Conservation (phyloP, 345 rosid species). For the Streptanthus diversifolius region DNA sequence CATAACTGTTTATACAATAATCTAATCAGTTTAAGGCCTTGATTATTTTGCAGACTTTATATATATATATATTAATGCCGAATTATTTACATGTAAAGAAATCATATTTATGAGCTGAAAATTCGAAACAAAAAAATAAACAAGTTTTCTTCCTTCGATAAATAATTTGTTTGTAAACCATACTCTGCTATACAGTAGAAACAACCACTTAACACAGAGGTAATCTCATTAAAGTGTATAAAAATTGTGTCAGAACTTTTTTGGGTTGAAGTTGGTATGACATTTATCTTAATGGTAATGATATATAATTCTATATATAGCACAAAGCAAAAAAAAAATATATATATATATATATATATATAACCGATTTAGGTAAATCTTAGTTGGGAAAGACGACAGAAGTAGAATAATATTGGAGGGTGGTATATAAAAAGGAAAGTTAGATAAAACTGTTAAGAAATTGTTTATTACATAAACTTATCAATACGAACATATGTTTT, state of each 20-base stretch:
- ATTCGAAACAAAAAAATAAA: neutral
- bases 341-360: no score
- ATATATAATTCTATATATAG: no score
- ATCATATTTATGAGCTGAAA: neutral
- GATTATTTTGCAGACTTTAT: neutral
- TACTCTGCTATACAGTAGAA: no score
- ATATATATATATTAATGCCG: neutral
- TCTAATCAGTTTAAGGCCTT: neutral
- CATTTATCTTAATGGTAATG: neutral
- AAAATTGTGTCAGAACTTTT: neutral
- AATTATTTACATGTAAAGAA: neutral
- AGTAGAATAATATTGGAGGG: neutral
- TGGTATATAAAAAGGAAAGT: neutral
- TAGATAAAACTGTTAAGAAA: slow-evolving; percentile 16
- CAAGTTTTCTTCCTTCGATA: neutral
- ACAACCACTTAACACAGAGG: no score
- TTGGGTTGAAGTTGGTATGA: neutral
- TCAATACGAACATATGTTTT: neutral
- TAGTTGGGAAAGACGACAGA: slow-evolving; percentile 20
- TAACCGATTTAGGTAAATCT: slow-evolving; percentile 21
- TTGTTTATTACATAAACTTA: slow-evolving; percentile 6
- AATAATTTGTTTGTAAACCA: no score
- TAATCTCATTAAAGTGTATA: no score
- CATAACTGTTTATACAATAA: neutral
- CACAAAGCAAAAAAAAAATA: no score